phyloP scores from a whole-genome alignment of 2,329 filamentous ascomycete genomes.

The Fusarium verrucosum region DNA sequence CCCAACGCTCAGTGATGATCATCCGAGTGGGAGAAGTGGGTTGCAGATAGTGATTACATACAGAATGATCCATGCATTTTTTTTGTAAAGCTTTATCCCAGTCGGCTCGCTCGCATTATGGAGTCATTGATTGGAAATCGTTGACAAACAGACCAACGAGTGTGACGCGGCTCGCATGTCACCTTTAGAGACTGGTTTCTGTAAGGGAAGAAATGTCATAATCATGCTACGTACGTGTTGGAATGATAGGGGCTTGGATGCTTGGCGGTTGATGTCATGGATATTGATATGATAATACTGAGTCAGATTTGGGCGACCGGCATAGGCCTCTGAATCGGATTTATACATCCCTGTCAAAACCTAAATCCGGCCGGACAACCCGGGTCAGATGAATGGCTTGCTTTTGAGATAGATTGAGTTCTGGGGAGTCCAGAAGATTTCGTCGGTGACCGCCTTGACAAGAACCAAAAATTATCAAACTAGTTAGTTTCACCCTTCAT shows the following conservation, averaged over 20 bases:
- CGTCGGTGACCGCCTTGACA: neutral
- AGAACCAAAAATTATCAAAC: neutral
- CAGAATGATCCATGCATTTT: neutral
- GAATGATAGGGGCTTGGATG: neutral
- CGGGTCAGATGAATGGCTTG: neutral
- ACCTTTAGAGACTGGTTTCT: neutral
- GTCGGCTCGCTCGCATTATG: neutral
- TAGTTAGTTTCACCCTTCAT: neutral
- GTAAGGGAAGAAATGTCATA: neutral
- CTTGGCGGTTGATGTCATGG: constrained; percentile 4
- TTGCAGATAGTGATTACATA: neutral
- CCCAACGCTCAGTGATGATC: neutral
- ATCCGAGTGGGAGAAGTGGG: constrained; percentile 7
- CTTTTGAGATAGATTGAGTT: neutral
- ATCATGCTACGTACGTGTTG: too few species aligned
- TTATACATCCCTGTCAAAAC: neutral
- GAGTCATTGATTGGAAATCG: constrained; percentile 2
- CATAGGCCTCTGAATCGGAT: neutral
- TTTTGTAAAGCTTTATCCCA: neutral
- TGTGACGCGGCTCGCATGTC: constrained; percentile 4
- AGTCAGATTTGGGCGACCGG: neutral
- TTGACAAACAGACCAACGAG: neutral
- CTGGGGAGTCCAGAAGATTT: neutral
- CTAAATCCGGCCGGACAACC: neutral
- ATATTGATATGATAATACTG: neutral